Conservation (phyloP, 345 rosid species). For the Corchorus capsularis region DNA sequence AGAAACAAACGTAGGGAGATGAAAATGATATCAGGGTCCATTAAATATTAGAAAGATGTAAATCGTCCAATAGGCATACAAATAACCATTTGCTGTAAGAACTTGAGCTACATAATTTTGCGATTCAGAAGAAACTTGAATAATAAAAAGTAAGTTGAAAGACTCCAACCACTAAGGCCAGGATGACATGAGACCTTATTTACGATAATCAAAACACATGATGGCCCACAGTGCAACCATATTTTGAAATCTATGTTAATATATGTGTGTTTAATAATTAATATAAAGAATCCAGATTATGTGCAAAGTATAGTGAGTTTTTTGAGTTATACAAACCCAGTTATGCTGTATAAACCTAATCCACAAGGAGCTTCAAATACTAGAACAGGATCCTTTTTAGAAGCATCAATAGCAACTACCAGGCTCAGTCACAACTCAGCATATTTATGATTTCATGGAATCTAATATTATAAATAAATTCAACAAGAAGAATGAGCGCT, state of each 20-base stretch:
- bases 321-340: background rate
- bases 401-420: background rate
- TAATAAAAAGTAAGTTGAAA: no score
- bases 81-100: background rate
- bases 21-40: background rate
- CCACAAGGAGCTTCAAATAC: background rate
- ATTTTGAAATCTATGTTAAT: background rate
- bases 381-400: background rate
- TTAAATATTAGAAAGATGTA: no score
- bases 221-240: background rate
- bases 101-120: background rate
- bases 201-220: background rate
- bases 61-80: background rate
- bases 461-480: background rate
- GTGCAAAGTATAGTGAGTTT: background rate
- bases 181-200: background rate
- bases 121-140: background rate
- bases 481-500: background rate
- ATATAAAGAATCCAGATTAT: background rate
- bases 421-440: background rate
- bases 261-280: background rate
- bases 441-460: background rate
- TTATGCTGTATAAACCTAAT: background rate
- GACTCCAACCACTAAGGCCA: background rate
- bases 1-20: background rate